Base-by-base conservation (phyloP, 805 yeast species). In the Nakazawaea wyomingensis region DNA sequence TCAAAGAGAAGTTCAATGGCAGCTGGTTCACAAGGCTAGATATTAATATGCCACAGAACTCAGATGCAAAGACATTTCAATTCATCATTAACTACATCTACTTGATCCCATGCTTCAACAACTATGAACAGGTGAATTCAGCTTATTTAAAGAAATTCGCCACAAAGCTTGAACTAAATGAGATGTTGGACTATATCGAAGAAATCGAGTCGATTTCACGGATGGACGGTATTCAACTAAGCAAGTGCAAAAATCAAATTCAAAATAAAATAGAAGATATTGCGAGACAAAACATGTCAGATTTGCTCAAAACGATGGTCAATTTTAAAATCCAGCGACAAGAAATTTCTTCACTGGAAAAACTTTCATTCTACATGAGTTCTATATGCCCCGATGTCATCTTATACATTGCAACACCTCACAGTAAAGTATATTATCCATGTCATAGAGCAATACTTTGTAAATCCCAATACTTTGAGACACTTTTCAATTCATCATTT, bases 381-480 rank as follows among this genome's bases (percentile, higher is more conserved):
- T n/a, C 37, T 2, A 53, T 59, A 7, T 59, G 47, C 34, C 76
- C 85, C 0, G 87, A 82, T 58, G 52, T 74, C 0, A 62, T 76
- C 1, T 37, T 80, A 1, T 52, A 68, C 1, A 67, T 69, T 5
- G 48, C 50, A 7, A 16, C 29, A 5, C 37, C 51, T 8, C 53
- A 64, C 19, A 41, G 50, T 24, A 33, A 55, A 37, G 53, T 57
- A 0, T 69, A 67, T 45, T 84, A 77, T 53, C 90, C 91, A 1
- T 78, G 71, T 4, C 85, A 85, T 57, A 66, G 80, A 33, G 70
- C 85, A 0, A 71, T 85, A 38, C 55, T 85, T 19, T 59, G 71
- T 4, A 61, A 89, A 32, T 74, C 85, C 3, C 82, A 76, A 34
- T 85, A 81, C 57, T 85, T 76, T 53, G 75, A 69, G 40, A 70